Conservation (phyloP, 495 filamentous ascomycete species). For the Neurospora sp. region DNA sequence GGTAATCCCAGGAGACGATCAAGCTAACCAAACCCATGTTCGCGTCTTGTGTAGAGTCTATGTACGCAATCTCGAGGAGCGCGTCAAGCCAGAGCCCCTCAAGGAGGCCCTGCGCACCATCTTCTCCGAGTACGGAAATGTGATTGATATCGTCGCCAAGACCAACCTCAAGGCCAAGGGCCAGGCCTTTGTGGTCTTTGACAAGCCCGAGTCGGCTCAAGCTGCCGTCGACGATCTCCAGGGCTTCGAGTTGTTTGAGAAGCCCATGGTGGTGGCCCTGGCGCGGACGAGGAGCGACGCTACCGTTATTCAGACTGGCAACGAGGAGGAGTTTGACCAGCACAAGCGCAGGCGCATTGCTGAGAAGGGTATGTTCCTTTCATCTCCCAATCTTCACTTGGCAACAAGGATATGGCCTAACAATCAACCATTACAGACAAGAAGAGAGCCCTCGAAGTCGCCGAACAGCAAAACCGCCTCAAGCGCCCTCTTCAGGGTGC, state of each 20-base stretch:
- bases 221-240: conserved; percentile 82
- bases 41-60: conserved; percentile 39
- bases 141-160: conserved; percentile 90
- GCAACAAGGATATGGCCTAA: neutral
- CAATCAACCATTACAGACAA: conserved; percentile 48
- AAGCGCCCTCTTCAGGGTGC: conserved; percentile 56
- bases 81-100: conserved; percentile 71
- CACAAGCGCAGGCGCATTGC: conserved; percentile 81
- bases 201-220: conserved; percentile 61
- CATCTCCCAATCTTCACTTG: neutral
- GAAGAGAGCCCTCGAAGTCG: conserved; percentile 77
- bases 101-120: conserved; percentile 64
- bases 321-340: conserved; percentile 70
- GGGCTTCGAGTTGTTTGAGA: conserved; percentile 89
- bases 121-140: conserved; percentile 83
- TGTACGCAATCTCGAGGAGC: conserved; percentile 89
- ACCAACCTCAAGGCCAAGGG: conserved; percentile 85
- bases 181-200: conserved; percentile 94
- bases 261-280: conserved; percentile 81
- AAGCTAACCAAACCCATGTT: conserved; percentile 15
- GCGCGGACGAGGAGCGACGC: conserved; percentile 84
- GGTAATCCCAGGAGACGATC: neutral
- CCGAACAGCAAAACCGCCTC: conserved; percentile 73
- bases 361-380: conserved; percentile 66
- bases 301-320: conserved; percentile 63